These are phyloP conservation scores for Vigna mungo DNA, from an alignment of 306 rosid genomes.

Conservation along the genomic window DNA sequence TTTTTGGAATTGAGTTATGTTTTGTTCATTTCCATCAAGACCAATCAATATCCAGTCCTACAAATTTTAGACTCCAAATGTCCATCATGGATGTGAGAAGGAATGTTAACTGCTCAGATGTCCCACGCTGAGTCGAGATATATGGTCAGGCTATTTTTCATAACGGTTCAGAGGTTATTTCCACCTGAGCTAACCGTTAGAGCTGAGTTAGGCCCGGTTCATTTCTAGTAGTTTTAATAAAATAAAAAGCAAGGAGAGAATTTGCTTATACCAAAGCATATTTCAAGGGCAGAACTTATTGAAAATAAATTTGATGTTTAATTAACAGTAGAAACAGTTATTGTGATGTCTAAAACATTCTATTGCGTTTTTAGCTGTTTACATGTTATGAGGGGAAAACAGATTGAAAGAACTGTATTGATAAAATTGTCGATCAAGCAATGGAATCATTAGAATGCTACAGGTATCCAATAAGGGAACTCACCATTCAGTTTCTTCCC, in stretches of 20 bases:
- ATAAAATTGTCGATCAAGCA: slow-evolving; percentile 7
- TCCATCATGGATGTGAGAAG: not conserved
- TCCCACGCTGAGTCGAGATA: not conserved
- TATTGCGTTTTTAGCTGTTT: not conserved
- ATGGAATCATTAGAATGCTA: slow-evolving; percentile 32
- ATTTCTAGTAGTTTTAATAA: not conserved
- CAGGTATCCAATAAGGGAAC: slow-evolving; percentile 35
- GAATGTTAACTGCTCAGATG: not conserved
- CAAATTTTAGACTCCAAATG: not conserved
- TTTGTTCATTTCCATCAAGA: not conserved
- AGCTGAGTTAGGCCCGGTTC: not conserved
- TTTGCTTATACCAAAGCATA: slow-evolving; percentile 2
- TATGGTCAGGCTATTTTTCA: not conserved
- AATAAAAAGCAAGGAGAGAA: not conserved
- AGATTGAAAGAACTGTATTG: slow-evolving; percentile 5
- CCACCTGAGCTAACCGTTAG: not conserved
- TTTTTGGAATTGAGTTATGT: not conserved
- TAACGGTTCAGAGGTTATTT: not conserved
- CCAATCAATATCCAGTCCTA: not conserved
- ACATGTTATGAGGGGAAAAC: not conserved
- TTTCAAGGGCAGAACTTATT: not conserved
- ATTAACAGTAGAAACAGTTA: not conserved
- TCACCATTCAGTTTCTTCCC: slow-evolving; percentile 94
- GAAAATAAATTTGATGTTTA: slow-evolving; percentile 8
- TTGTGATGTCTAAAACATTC: slow-evolving; percentile 1